Evolutionary conservation across 768 basidiomycete genomes (phyloP).

Genomic region (Lyophyllum shimeji): DNA sequence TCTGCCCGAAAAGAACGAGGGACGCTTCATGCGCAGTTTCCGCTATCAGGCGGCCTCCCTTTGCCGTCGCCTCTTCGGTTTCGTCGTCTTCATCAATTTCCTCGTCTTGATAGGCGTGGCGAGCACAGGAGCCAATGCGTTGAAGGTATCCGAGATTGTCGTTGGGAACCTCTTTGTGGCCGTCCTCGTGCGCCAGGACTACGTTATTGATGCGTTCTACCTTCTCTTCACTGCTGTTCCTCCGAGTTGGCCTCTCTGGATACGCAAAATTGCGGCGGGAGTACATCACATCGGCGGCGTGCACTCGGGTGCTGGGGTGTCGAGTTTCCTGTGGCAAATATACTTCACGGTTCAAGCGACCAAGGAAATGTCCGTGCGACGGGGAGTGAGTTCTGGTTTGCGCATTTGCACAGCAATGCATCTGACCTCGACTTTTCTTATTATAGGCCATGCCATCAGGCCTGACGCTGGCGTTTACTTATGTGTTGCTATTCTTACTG

Average conservation of each 20-base stretch:
- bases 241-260: conserved; percentile 52
- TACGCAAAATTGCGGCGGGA: conserved; percentile 52
- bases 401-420: neutral
- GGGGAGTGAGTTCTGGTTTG: conserved; percentile 26
- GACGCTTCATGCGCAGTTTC: conserved; percentile 48
- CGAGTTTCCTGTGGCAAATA: conserved; percentile 52
- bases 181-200: conserved; percentile 52
- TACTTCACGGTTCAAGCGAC: conserved; percentile 52
- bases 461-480: conserved; percentile 12
- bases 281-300: conserved; percentile 63
- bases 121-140: conserved; percentile 33
- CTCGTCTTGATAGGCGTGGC: conserved; percentile 46
- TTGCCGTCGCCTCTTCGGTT: conserved; percentile 58
- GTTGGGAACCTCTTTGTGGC: conserved; percentile 49
- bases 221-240: conserved; percentile 50
- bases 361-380: conserved; percentile 39
- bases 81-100: conserved; percentile 58
- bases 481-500: conserved; percentile 21
- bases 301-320: conserved; percentile 58
- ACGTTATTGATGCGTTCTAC: conserved; percentile 60
- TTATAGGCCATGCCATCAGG: neutral
- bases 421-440: neutral
- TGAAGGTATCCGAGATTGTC: conserved; percentile 38
- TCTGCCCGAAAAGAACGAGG: conserved; percentile 50
- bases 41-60: conserved; percentile 55